Evolutionary conservation across 768 basidiomycete species (phyloP).

Genomic region (Tricholoma matsutake): DNA sequence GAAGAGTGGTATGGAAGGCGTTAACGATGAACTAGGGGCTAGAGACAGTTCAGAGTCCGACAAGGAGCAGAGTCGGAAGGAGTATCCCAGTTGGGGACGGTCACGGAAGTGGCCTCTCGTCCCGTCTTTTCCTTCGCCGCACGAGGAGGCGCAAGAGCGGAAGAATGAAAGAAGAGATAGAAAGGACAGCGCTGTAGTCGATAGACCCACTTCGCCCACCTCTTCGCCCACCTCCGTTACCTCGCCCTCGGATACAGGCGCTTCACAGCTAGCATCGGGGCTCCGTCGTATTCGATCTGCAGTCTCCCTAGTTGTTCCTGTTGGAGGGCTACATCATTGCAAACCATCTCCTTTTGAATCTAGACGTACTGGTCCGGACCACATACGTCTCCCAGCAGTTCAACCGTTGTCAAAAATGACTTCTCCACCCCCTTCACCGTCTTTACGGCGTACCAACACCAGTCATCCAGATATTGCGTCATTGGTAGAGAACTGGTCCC

Average conservation of each 20-base stretch:
- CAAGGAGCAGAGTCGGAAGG: conserved; percentile 6
- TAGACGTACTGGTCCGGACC: conserved; percentile 9
- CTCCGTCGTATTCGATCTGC: conserved; percentile 34
- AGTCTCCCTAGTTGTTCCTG: conserved; percentile 28
- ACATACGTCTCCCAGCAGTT: conserved; percentile 23
- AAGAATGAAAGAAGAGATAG: not conserved
- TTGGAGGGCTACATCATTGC: conserved; percentile 4
- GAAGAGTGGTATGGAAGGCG: conserved; percentile 35
- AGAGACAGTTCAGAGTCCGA: conserved; percentile 9
- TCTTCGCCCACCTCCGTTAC: conserved; percentile 11
- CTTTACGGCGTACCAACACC: conserved; percentile 40
- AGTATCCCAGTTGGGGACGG: conserved; percentile 17
- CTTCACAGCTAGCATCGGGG: conserved; percentile 13
- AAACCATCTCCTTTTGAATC: conserved; percentile 9
- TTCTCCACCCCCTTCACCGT: conserved; percentile 42
- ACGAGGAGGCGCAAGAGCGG: conserved; percentile 18
- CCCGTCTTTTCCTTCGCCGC: conserved; percentile 17
- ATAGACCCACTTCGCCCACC: not conserved
- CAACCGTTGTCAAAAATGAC: conserved; percentile 32
- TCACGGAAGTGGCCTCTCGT: conserved; percentile 21
- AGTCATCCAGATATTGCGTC: conserved; percentile 60
- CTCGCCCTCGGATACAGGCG: conserved; percentile 2
- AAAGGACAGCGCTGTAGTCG: conserved; percentile 8
- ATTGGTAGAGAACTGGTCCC: conserved; percentile 57
- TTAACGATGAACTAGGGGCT: conserved; percentile 35